Percentiles rank a stretch among this genome's conserved stretches.
Conservation (phyloP, 164 flowering plant genomes). For the Liriodendron chinense region DNA sequence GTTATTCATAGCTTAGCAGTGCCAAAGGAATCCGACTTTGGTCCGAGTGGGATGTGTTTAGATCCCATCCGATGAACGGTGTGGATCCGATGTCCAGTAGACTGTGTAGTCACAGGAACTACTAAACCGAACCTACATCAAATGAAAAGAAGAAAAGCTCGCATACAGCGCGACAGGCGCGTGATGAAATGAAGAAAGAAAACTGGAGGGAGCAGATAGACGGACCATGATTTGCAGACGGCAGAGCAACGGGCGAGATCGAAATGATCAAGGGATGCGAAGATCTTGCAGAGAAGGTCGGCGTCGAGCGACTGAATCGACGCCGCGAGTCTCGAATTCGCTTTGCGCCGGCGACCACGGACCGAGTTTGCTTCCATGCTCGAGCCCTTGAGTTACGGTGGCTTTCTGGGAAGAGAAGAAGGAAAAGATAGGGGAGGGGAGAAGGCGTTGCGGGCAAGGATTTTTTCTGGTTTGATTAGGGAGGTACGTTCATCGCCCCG, state of each 20-base stretch:
- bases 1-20: too few relatives aligned
- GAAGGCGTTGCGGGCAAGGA: too few relatives aligned
- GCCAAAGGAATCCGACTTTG: too few relatives aligned
- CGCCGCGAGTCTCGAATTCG: not conserved
- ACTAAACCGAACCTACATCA: not conserved
- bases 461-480: too few relatives aligned
- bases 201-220: not conserved
- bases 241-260: slow-evolving; percentile 66
- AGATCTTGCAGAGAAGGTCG: slow-evolving; percentile 54
- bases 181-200: not conserved
- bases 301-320: slow-evolving; percentile 24
- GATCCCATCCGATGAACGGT: too few relatives aligned
- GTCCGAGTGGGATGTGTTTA: too few relatives aligned
- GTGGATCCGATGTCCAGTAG: too few relatives aligned
- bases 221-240: slow-evolving; percentile 82
- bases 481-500: too few relatives aligned
- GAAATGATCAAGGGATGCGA: slow-evolving; percentile 57
- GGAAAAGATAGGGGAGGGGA: not conserved
- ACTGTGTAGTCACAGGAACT: too few relatives aligned
- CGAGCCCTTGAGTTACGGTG: not conserved
- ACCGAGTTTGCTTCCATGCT: not conserved
- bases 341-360: not conserved
- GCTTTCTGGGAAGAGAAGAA: not conserved
- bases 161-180: not conserved
- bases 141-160: not conserved